Conservation (phyloP, 2,329 filamentous ascomycete species). For the Aspergillus vadensis region DNA sequence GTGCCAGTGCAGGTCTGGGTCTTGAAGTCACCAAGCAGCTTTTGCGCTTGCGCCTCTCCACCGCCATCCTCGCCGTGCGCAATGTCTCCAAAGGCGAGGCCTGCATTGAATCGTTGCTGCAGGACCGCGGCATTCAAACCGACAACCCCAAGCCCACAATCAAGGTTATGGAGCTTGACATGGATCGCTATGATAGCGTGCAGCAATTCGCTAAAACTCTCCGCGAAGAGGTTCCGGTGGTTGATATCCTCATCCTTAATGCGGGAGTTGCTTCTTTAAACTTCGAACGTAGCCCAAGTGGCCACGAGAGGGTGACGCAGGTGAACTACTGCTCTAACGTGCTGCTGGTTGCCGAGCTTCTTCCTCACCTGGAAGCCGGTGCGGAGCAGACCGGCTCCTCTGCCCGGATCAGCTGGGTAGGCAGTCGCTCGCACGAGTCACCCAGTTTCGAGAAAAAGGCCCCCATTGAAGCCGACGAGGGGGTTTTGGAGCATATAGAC, state of each 20-base stretch:
- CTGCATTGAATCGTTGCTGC: slow-evolving; percentile 9
- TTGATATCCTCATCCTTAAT: neutral
- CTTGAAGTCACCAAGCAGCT: slow-evolving; percentile 27
- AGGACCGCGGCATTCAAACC: neutral
- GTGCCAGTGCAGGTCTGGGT: slow-evolving; percentile 30
- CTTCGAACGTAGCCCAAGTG: slow-evolving; percentile 22
- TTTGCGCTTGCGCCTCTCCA: slow-evolving; percentile 22
- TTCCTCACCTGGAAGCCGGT: slow-evolving; percentile 30
- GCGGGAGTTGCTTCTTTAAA: slow-evolving; percentile 9
- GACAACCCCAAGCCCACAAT: slow-evolving; percentile 13
- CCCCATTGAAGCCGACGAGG: neutral
- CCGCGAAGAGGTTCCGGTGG: slow-evolving; percentile 16
- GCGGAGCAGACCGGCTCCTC: slow-evolving; percentile 17
- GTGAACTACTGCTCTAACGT: slow-evolving; percentile 35
- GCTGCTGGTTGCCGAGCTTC: slow-evolving; percentile 27
- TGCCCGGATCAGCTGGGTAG: slow-evolving; percentile 24
- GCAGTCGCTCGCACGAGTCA: slow-evolving; percentile 18
- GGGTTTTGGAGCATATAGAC: slow-evolving; percentile 16
- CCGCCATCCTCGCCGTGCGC: slow-evolving; percentile 28
- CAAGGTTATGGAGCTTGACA: slow-evolving; percentile 24
- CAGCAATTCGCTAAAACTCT: slow-evolving; percentile 22
- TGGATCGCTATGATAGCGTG: slow-evolving; percentile 22
- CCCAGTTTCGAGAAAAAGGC: slow-evolving; percentile 15
- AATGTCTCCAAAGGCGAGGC: slow-evolving; percentile 25
- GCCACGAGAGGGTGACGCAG: slow-evolving; percentile 45